phyloP scores from a whole-genome alignment of 2,329 filamentous ascomycete species.

The Aureobasidium namibiae region DNA sequence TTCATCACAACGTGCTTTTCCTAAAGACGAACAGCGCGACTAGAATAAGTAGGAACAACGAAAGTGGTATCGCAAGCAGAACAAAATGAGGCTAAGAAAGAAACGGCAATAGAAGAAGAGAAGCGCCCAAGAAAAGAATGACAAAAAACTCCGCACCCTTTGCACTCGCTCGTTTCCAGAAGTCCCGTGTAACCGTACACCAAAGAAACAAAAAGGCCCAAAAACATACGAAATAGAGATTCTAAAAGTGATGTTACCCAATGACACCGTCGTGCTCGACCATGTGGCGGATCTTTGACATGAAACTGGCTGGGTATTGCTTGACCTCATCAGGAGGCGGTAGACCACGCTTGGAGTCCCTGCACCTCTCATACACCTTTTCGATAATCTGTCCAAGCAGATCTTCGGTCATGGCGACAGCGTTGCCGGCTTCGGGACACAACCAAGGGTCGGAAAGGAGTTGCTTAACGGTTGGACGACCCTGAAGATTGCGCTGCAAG shows the following conservation, averaged over 20 bases:
- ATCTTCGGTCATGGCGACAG: slow-evolving; percentile 48
- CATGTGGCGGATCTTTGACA: slow-evolving; percentile 39
- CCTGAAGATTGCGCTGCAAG: slow-evolving; percentile 49
- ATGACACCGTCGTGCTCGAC: slow-evolving; percentile 22
- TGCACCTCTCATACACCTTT: slow-evolving; percentile 52
- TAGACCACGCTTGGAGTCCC: slow-evolving; percentile 41
- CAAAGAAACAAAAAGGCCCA: neutral
- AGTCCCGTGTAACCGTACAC: neutral
- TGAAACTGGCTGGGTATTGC: slow-evolving; percentile 39
- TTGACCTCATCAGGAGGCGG: slow-evolving; percentile 49
- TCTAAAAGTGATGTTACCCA: neutral
- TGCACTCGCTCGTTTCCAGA: neutral
- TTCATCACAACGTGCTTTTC: no score
- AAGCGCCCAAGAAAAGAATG: neutral
- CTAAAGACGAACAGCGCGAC: neutral
- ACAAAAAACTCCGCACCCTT: neutral
- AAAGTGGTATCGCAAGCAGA: neutral
- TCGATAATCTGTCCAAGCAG: slow-evolving; percentile 51
- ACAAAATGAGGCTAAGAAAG: neutral
- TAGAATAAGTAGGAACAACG: neutral
- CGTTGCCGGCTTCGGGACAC: slow-evolving; percentile 44
- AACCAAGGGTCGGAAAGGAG: slow-evolving; percentile 50
- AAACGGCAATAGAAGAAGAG: neutral
- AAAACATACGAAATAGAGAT: slow-evolving; percentile 2
- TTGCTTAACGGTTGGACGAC: slow-evolving; percentile 49